Base-by-base conservation (phyloP, 2,329 filamentous ascomycete species). In the Trichoderma koningii region DNA sequence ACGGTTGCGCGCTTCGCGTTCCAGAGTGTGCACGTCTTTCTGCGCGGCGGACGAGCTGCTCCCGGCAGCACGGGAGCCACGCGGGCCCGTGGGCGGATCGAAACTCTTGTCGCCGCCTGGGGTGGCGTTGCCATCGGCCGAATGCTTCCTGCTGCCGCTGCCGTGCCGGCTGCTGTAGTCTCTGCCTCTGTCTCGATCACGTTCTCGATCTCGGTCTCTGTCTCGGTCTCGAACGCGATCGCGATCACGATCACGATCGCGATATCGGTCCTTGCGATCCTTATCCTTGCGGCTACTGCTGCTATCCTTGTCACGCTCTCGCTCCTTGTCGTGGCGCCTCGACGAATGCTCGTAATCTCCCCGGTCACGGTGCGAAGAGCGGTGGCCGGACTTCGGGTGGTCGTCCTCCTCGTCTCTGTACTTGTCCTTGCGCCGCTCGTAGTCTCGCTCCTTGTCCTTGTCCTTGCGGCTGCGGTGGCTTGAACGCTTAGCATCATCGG, bases 1-100 rank as follows among this genome's bases (percentile, higher is more conserved):
- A 52, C 87, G 82, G 71, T 89, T 84, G 17, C 87, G 80, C 14
- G 85, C 85, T 72, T 90, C 88, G 23, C 89, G 85, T 75, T 92
- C 89, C 0, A 88, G 79, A 1, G 89, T 88, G 74, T 91, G 88
- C n/a, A 85, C 82, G 68, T 90, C 87, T 66, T 80, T 81, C 45
- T 71, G 70, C 30, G 73, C 70, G 62, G 60, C 65, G 5, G 66
- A 56, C 30, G 30, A 30, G 52, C 66, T 51, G 47, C 55, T 52
- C 6, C 66, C 68, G 9, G 63, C 41, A 28, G 30, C 53, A 30
- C 65, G 69, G 56, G 69, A 72, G 19, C 70, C 69, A 10, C 77
- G 77, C 50, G 76, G 78, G 9, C 78, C 80, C 23, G 76, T 76
- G 2, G 80, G 78, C 9, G 78, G 77, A 56, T 81, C 79, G 70